phyloP scores from a whole-genome alignment of 2,329 filamentous ascomycete genomes.

The Fusarium albidum region DNA sequence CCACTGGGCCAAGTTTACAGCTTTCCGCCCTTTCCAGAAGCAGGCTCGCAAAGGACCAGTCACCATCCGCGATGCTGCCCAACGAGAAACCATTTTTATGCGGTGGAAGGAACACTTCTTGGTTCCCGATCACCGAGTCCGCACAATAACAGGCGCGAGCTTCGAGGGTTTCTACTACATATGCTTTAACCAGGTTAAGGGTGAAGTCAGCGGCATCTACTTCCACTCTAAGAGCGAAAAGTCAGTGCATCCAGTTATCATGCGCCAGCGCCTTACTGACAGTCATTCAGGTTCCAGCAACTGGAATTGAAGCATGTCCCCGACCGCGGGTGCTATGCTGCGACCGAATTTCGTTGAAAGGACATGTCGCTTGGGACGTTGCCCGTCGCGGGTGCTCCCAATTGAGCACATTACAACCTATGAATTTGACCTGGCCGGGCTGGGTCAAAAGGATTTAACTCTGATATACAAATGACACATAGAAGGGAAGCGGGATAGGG shows the following conservation, averaged over 20 bases:
- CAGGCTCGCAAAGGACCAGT: slow-evolving; percentile 64
- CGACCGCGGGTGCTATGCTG: slow-evolving; percentile 82
- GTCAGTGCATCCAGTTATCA: slow-evolving; percentile 61
- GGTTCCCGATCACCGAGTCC: slow-evolving; percentile 91
- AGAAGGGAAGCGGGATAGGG: slow-evolving; percentile 34
- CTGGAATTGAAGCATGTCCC: slow-evolving; percentile 89
- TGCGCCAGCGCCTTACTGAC: slow-evolving; percentile 4
- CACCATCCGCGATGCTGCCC: slow-evolving; percentile 73
- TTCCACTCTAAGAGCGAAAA: slow-evolving; percentile 98
- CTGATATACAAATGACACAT: slow-evolving; percentile 32
- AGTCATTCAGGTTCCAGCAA: slow-evolving; percentile 78
- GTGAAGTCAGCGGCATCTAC: slow-evolving; percentile 91
- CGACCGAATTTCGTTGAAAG: slow-evolving; percentile 77
- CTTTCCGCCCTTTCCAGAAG: slow-evolving; percentile 79
- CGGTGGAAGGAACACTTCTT: slow-evolving; percentile 99
- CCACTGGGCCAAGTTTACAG: slow-evolving; percentile 91
- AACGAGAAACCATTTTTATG: slow-evolving; percentile 95
- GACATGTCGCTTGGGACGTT: not conserved
- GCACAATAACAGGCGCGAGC: slow-evolving; percentile 90
- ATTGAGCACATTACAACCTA: slow-evolving; percentile 5
- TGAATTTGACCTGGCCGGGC: slow-evolving; percentile 15
- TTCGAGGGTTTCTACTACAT: slow-evolving; percentile 99
- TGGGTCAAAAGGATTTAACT: slow-evolving; percentile 16
- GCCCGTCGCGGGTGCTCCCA: not conserved
- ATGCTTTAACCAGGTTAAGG: slow-evolving; percentile 92